Evolutionary conservation across 805 yeast genomes (phyloP).

Genomic region (Wickerhamiella dianesei): DNA sequence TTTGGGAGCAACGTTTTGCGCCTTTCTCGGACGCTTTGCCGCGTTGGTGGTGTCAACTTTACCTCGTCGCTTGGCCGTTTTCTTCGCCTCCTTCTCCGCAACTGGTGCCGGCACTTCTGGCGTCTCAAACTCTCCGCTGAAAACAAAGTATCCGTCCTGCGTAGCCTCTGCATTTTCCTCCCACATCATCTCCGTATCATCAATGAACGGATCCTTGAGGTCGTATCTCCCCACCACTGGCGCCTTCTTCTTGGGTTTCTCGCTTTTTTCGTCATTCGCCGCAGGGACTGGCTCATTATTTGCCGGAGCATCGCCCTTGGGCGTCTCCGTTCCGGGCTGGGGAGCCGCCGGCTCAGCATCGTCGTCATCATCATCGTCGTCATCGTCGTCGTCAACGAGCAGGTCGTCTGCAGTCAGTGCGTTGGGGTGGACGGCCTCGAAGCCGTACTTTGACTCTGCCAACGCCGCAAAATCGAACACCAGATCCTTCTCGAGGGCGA

Average conservation of each 20-base stretch:
- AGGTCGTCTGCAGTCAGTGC: conserved; percentile 44
- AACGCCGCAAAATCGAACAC: conserved; percentile 55
- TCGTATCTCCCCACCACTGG: conserved; percentile 47
- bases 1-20: neutral
- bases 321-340: conserved; percentile 18
- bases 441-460: conserved; percentile 78
- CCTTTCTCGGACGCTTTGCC: neutral
- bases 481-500: conserved; percentile 24
- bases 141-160: conserved; percentile 90
- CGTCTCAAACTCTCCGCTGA: conserved; percentile 65
- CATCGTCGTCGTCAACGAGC: conserved; percentile 38
- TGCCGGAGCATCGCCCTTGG: conserved; percentile 16
- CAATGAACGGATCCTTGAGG: conserved; percentile 87
- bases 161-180: conserved; percentile 90
- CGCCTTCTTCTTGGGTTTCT: conserved; percentile 25
- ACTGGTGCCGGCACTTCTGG: conserved; percentile 6
- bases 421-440: conserved; percentile 54
- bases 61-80: conserved; percentile 11
- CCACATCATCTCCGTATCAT: conserved; percentile 81
- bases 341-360: conserved; percentile 31
- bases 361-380: conserved; percentile 36
- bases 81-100: conserved; percentile 14
- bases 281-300: neutral
- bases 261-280: conserved; percentile 9
- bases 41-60: neutral